Conservation (phyloP, 2,329 filamentous ascomycete genomes). For the Ceratocystis eucalypticola region DNA sequence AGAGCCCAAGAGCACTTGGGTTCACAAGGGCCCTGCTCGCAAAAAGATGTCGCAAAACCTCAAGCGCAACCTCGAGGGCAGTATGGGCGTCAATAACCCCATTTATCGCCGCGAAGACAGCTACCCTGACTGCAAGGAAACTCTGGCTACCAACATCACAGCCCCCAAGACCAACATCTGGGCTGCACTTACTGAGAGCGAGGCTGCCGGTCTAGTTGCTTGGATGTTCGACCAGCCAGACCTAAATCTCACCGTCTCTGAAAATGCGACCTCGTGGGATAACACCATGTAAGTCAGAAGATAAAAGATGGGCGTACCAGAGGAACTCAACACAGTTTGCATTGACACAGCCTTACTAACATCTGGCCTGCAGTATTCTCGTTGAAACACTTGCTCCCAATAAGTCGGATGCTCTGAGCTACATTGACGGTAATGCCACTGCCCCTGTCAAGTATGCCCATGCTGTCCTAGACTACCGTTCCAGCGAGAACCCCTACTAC, state of each 20-base stretch:
- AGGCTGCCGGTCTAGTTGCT: constrained; percentile 33
- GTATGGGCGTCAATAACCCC: constrained; percentile 1
- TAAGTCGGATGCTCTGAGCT: constrained; percentile 34
- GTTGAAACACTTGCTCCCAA: constrained; percentile 36
- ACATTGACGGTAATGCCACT: constrained; percentile 28
- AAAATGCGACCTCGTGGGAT: constrained; percentile 29
- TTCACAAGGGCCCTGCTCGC: constrained; percentile 17
- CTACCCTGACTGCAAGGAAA: constrained; percentile 16
- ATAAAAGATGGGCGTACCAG: not conserved
- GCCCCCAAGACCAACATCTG: constrained; percentile 32
- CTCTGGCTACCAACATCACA: constrained; percentile 20
- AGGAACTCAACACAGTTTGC: not conserved
- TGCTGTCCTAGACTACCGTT: constrained; percentile 34
- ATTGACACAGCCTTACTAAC: not conserved
- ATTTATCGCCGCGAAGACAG: not conserved
- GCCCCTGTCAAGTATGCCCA: constrained; percentile 33
- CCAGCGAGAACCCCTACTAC: constrained; percentile 30
- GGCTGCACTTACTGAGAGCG: constrained; percentile 28
- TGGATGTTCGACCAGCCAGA: constrained; percentile 31
- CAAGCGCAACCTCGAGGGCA: constrained; percentile 13
- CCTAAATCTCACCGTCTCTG: constrained; percentile 33
- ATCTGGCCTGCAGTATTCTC: constrained; percentile 9
- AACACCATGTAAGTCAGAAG: constrained; percentile 29
- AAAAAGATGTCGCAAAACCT: constrained; percentile 18
- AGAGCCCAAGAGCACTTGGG: constrained; percentile 16